Percentiles rank a stretch among this genome's conserved stretches.
Evolutionary conservation across 495 filamentous ascomycete species (phyloP).

Genomic region (Podospora tetraspora): DNA sequence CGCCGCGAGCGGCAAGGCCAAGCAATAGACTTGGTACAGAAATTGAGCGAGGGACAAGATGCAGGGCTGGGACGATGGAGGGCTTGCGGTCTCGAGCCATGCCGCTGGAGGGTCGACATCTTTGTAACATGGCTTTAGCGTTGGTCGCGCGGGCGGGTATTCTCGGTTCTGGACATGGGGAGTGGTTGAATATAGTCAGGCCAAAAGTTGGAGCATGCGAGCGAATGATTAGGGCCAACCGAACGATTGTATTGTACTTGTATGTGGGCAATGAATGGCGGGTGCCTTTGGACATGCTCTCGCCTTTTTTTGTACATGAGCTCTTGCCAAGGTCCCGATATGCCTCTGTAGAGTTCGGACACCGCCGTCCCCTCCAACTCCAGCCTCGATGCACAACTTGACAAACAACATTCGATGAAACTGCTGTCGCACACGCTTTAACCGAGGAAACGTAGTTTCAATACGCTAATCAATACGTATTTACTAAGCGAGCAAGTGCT

Average conservation of each 20-base stretch:
- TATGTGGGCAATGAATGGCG: background rate
- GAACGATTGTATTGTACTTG: background rate
- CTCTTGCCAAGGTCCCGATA: background rate
- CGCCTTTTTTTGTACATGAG: background rate
- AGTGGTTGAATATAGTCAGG: background rate
- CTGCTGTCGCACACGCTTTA: background rate
- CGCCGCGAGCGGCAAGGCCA: constrained; percentile 54
- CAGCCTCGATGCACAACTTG: background rate
- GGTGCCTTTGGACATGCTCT: background rate
- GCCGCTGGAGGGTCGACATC: background rate
- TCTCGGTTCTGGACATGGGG: background rate
- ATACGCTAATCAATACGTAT: background rate
- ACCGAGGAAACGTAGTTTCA: background rate
- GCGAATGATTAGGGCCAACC: background rate
- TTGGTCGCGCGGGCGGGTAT: background rate
- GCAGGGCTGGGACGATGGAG: background rate
- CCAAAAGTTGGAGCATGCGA: background rate
- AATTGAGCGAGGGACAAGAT: background rate
- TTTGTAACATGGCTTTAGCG: constrained; percentile 12
- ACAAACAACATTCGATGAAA: background rate
- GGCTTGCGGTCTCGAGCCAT: background rate
- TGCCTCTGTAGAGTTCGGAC: background rate
- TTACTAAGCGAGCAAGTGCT: background rate
- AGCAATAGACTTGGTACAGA: constrained; percentile 25
- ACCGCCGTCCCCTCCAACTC: background rate